Conservation (phyloP, 768 basidiomycete genomes). For the Calvatia gigantea region DNA sequence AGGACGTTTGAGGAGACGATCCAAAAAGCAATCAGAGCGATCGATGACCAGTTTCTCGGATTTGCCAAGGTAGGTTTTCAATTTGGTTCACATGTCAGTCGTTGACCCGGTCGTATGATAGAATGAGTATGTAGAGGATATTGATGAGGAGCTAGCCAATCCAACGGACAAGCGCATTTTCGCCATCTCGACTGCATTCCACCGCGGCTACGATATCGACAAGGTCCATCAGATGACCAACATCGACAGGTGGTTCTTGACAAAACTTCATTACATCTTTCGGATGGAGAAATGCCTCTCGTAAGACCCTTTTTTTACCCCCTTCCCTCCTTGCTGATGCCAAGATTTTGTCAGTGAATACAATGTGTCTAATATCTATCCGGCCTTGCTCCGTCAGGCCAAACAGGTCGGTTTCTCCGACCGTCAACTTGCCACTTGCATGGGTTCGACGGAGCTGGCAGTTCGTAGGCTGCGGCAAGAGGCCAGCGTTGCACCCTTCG, state of each 20-base stretch:
- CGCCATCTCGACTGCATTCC: slow-evolving; percentile 91
- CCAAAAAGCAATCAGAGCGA: slow-evolving; percentile 95
- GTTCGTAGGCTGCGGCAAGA: slow-evolving; percentile 90
- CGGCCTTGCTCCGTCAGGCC: slow-evolving; percentile 65
- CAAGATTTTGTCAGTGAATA: slow-evolving; percentile 40
- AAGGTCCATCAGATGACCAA: slow-evolving; percentile 98
- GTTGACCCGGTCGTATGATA: slow-evolving; percentile 24
- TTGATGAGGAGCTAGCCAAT: slow-evolving; percentile 90
- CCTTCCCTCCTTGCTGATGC: neutral
- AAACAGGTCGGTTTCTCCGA: slow-evolving; percentile 98
- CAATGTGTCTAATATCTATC: slow-evolving; percentile 61
- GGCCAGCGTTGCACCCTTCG: slow-evolving; percentile 76
- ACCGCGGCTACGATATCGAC: slow-evolving; percentile 90
- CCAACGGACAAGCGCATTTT: slow-evolving; percentile 98
- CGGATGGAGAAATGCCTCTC: slow-evolving; percentile 73
- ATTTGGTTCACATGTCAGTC: neutral
- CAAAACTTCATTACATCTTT: slow-evolving; percentile 79
- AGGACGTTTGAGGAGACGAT: slow-evolving; percentile 98
- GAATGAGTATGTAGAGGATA: slow-evolving; percentile 86
- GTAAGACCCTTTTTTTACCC: slow-evolving; percentile 43
- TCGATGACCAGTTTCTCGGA: slow-evolving; percentile 92
- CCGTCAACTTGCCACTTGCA: slow-evolving; percentile 75
- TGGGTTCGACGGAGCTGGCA: slow-evolving; percentile 90
- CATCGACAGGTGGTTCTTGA: slow-evolving; percentile 99
- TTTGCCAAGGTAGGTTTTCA: slow-evolving; percentile 69